Base-by-base conservation (phyloP, 495 filamentous ascomycete genomes). In the Cercophora sp. region DNA sequence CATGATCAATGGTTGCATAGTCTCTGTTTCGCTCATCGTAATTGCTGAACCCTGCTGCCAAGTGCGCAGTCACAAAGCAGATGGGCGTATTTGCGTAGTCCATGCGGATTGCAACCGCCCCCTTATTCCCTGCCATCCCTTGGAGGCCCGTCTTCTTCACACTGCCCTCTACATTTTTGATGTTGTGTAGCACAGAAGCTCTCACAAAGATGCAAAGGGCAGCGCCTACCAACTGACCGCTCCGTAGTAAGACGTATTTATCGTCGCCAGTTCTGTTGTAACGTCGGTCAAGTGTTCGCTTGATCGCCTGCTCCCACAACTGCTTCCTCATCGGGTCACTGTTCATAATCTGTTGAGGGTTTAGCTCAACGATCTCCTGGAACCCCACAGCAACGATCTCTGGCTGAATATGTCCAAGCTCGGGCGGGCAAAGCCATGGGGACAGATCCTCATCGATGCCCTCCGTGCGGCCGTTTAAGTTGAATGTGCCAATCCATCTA, bases 271-370 rank as follows among this genome's bases (percentile, higher is more conserved):
- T 71, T 48, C 71, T 71, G 42, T 72, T 74, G n/a, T 87, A 82
- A 55, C 82, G 80, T 4, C 58, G 58, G 56, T 97, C 96, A 36
- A 99, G 66, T 16, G 86, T 88, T 49, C 73, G 77, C 52, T 85
- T 82, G 8, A 96, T 89, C 5, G 89, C 84, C 54, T 70, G 67
- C 66, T 99, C 92, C 93, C 93, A 99, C 18, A 79, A 70, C 61
- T 91, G 85, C 20, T 91, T 85, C 50, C 87, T 81, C 8, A 79
- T 80, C 19, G 94, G 93, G 73, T 97, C 91, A 32, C 91, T 96
- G 47, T 93, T 94, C 91, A 99, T 97, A 61, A 99, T 97, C 62
- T 99, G 94, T 66, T 97, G 92, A 15, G 94, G 92, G 60, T 89
- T 96, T 11, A 99, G 76, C 62, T 92, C 85, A 13, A 99, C 94